phyloP scores from a whole-genome alignment of 1,284 basidiomycete genomes.

The Pholiota adiposa region DNA sequence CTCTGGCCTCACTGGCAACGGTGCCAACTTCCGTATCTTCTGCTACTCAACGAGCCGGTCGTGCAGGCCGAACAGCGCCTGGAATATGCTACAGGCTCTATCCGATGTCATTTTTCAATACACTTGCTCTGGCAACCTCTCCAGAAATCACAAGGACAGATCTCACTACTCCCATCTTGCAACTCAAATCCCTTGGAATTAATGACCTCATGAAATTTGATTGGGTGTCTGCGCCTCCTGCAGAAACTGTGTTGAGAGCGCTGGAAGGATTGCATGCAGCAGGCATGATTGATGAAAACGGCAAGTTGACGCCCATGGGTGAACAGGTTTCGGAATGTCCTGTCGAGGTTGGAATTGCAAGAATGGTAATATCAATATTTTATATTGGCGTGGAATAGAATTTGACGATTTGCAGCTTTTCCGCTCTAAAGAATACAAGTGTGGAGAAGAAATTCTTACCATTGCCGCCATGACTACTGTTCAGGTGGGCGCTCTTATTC shows the following conservation, averaged over 20 bases:
- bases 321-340: conserved; percentile 80
- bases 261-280: conserved; percentile 74
- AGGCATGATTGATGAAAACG: conserved; percentile 76
- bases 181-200: conserved; percentile 93
- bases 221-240: conserved; percentile 88
- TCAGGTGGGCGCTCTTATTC: conserved; percentile 53
- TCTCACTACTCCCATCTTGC: conserved; percentile 86
- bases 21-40: conserved; percentile 85
- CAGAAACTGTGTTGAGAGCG: conserved; percentile 84
- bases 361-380: conserved; percentile 65
- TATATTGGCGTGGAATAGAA: background rate
- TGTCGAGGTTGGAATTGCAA: conserved; percentile 74
- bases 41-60: conserved; percentile 86
- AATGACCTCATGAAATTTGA: conserved; percentile 97
- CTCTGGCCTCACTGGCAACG: conserved; percentile 81
- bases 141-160: conserved; percentile 93
- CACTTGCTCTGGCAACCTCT: conserved; percentile 69
- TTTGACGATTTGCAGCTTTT: conserved; percentile 63
- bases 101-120: conserved; percentile 62
- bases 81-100: conserved; percentile 97
- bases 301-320: conserved; percentile 66
- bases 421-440: conserved; percentile 80
- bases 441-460: conserved; percentile 92
- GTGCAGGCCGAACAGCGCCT: conserved; percentile 88
- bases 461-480: conserved; percentile 96